phyloP scores from a whole-genome alignment of 2,329 filamentous ascomycete genomes.

The Xylaria sp. region DNA sequence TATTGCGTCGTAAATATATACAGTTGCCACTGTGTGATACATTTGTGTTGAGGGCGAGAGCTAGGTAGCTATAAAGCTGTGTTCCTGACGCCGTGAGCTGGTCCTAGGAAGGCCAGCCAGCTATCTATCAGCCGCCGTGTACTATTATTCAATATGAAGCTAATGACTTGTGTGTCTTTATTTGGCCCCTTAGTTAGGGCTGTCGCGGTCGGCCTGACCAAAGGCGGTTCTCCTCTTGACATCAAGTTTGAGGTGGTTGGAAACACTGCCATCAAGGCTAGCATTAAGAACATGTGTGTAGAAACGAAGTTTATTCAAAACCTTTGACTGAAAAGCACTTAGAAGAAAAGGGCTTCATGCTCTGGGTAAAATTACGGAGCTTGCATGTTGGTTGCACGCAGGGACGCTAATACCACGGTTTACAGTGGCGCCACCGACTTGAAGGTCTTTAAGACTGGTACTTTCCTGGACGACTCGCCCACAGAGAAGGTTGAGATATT shows the following conservation, averaged over 20 bases:
- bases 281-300: slow-evolving; percentile 51
- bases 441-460: slow-evolving; percentile 57
- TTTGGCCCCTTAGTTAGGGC: slow-evolving; percentile 42
- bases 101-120: slow-evolving; percentile 5
- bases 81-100: slow-evolving; percentile 32
- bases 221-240: slow-evolving; percentile 46
- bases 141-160: slow-evolving; percentile 41
- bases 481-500: slow-evolving; percentile 58
- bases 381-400: neutral
- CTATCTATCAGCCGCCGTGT: neutral
- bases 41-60: too few relatives aligned
- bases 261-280: slow-evolving; percentile 56
- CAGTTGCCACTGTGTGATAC: too few relatives aligned
- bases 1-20: too few relatives aligned
- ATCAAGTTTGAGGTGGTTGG: slow-evolving; percentile 51
- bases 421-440: slow-evolving; percentile 45
- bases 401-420: neutral
- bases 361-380: neutral
- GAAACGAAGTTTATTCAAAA: neutral
- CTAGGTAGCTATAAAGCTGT: slow-evolving; percentile 59
- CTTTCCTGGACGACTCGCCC: slow-evolving; percentile 53
- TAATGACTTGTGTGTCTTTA: slow-evolving; percentile 39
- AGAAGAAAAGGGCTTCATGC: neutral
- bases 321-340: neutral
- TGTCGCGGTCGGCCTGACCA: slow-evolving; percentile 34